Conservation (phyloP, 1,284 basidiomycete species). For the Kwoniella shivajii region DNA sequence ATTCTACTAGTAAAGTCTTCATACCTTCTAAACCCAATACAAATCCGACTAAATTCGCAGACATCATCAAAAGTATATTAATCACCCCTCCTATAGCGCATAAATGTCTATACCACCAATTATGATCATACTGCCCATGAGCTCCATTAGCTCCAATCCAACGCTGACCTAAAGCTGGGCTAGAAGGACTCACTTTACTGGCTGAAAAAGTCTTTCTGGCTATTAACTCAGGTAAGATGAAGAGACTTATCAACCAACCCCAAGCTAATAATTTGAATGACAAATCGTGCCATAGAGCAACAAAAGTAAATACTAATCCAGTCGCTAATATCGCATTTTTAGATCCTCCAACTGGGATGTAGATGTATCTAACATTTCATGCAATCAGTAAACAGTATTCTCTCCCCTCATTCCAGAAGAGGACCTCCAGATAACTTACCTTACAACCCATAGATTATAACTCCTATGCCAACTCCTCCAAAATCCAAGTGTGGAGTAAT, state of each 20-base stretch:
- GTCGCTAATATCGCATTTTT: conserved; percentile 68
- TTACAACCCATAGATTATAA: conserved; percentile 94
- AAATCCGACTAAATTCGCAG: conserved; percentile 93
- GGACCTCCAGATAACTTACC: conserved; percentile 58
- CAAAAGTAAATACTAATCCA: conserved; percentile 88
- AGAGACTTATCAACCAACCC: conserved; percentile 94
- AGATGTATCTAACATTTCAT: conserved; percentile 75
- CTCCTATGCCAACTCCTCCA: conserved; percentile 97
- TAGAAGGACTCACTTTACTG: conserved; percentile 61
- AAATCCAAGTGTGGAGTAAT: conserved; percentile 90
- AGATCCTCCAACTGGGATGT: conserved; percentile 84
- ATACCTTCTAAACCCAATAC: conserved; percentile 87
- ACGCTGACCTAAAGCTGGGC: conserved; percentile 23
- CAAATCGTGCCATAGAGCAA: conserved; percentile 98
- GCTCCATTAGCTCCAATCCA: background rate
- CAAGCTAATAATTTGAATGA: conserved; percentile 85
- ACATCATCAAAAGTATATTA: conserved; percentile 89
- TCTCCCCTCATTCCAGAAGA: too few relatives aligned
- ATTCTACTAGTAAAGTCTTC: conserved; percentile 66
- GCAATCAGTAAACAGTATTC: background rate
- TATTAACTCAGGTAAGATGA: conserved; percentile 83
- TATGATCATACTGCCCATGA: conserved; percentile 63
- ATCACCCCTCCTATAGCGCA: conserved; percentile 80
- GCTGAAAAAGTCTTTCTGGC: conserved; percentile 65
- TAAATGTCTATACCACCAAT: conserved; percentile 82